A percentile compares a stretch with the other conserved stretches of the same genome.
These are phyloP conservation scores for Hericium rajendrae DNA, from an alignment of 768 basidiomycete genomes.

Conservation along the genomic window DNA sequence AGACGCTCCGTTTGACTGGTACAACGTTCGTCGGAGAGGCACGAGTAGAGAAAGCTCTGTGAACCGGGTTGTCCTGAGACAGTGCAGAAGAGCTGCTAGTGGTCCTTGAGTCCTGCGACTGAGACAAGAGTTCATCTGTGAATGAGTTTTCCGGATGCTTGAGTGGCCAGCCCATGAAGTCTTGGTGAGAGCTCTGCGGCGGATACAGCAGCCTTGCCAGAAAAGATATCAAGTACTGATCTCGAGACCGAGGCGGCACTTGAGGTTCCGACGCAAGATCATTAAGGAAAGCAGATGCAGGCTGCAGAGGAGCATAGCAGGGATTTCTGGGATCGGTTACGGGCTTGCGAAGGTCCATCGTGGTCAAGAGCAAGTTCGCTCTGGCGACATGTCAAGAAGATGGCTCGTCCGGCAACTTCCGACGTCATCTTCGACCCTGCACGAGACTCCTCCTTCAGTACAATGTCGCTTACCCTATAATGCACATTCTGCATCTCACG, in stretches of 20 bases:
- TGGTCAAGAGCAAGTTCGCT: neutral
- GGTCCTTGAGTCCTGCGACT: neutral
- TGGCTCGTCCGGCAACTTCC: too few species aligned
- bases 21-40: neutral
- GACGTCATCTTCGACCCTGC: too few species aligned
- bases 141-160: neutral
- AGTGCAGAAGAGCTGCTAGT: neutral
- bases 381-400: neutral
- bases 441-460: neutral
- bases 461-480: neutral
- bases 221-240: conserved; percentile 9
- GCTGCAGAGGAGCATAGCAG: conserved; percentile 2
- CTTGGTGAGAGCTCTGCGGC: neutral
- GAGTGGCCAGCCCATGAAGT: conserved; percentile 1
- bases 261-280: conserved; percentile 1
- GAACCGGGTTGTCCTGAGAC: neutral
- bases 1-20: neutral
- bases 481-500: neutral
- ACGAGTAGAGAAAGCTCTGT: neutral
- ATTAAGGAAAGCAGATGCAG: conserved; percentile 4
- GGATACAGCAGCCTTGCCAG: conserved; percentile 8
- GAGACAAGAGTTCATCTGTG: neutral
- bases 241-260: conserved; percentile 5
- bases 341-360: neutral
- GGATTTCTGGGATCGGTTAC: conserved; percentile 4